These are phyloP conservation scores for Phylloporus sp. DNA, from an alignment of 768 basidiomycete species.

Conservation along the genomic window DNA sequence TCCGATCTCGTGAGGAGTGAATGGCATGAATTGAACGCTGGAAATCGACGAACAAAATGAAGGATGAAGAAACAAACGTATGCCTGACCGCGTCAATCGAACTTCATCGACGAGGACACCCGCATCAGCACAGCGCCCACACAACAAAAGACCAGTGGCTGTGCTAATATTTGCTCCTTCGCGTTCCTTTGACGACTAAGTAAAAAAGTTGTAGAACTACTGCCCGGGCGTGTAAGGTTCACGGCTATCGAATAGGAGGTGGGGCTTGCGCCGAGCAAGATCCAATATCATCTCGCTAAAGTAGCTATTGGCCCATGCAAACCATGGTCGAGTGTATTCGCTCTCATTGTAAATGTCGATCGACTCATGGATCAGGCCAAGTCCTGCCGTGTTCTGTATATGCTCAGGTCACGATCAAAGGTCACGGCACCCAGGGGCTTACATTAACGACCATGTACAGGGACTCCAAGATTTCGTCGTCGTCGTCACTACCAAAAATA, in stretches of 20 bases:
- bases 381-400: slow-evolving; percentile 59
- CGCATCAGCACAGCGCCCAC: background rate
- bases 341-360: slow-evolving; percentile 53
- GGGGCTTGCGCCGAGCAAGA: slow-evolving; percentile 67
- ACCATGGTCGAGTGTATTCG: slow-evolving; percentile 69
- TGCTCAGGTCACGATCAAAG: background rate
- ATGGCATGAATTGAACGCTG: slow-evolving; percentile 42
- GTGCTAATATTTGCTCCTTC: slow-evolving; percentile 3
- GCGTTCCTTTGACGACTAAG: background rate
- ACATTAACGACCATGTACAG: slow-evolving; percentile 68
- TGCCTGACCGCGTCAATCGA: slow-evolving; percentile 19
- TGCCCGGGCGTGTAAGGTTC: slow-evolving; percentile 54
- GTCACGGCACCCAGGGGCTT: slow-evolving; percentile 20
- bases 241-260: slow-evolving; percentile 53
- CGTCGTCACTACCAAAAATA: slow-evolving; percentile 71
- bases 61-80: slow-evolving; percentile 3
- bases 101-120: slow-evolving; percentile 10
- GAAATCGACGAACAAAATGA: background rate
- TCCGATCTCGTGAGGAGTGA: slow-evolving; percentile 71
- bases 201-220: slow-evolving; percentile 12
- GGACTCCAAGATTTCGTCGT: slow-evolving; percentile 57
- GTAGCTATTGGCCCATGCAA: slow-evolving; percentile 81
- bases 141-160: slow-evolving; percentile 18
- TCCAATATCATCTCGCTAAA: slow-evolving; percentile 81
- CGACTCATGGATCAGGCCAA: slow-evolving; percentile 78